These are phyloP conservation scores for Pyrus bretschneideri DNA, from an alignment of 306 rosid species.

Conservation along the genomic window DNA sequence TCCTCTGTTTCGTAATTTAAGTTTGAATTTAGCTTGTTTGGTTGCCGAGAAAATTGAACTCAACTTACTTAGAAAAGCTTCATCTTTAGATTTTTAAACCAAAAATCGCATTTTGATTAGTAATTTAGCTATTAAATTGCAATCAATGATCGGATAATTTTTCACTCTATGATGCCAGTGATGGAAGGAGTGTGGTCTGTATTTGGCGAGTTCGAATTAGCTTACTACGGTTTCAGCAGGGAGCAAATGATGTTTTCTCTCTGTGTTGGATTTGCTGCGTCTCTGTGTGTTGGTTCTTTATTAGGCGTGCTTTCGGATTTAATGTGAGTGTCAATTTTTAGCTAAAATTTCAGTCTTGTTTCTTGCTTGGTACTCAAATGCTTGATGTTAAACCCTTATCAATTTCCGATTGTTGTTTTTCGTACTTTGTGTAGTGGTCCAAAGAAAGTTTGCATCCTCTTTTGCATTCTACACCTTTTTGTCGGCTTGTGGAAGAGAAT, in stretches of 20 bases:
- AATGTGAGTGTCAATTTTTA: constrained; percentile 39
- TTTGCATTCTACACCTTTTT: constrained; percentile 66
- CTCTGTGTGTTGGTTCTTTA: constrained; percentile 58
- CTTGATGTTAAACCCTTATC: too few relatives aligned
- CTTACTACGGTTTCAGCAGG: constrained; percentile 51
- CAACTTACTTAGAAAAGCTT: background rate
- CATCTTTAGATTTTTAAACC: background rate
- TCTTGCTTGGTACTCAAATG: background rate
- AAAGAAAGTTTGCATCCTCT: constrained; percentile 61
- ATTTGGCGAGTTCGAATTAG: constrained; percentile 69
- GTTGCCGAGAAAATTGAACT: constrained; percentile 19
- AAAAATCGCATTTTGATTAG: background rate
- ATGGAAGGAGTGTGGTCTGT: constrained; percentile 77
- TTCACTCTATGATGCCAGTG: constrained; percentile 32
- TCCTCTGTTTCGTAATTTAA: background rate
- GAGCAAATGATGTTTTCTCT: constrained; percentile 54
- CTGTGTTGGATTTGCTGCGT: constrained; percentile 60
- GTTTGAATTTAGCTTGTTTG: constrained; percentile 7
- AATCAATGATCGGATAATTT: constrained; percentile 20
- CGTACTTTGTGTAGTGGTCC: constrained; percentile 53
- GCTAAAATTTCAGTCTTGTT: constrained; percentile 1
- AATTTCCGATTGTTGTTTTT: background rate
- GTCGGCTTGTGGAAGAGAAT: constrained; percentile 71
- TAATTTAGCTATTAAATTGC: background rate
- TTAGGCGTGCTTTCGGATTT: constrained; percentile 76